These are phyloP conservation scores for Citrus australasica DNA, from an alignment of 345 rosid species.

Conservation along the genomic window DNA sequence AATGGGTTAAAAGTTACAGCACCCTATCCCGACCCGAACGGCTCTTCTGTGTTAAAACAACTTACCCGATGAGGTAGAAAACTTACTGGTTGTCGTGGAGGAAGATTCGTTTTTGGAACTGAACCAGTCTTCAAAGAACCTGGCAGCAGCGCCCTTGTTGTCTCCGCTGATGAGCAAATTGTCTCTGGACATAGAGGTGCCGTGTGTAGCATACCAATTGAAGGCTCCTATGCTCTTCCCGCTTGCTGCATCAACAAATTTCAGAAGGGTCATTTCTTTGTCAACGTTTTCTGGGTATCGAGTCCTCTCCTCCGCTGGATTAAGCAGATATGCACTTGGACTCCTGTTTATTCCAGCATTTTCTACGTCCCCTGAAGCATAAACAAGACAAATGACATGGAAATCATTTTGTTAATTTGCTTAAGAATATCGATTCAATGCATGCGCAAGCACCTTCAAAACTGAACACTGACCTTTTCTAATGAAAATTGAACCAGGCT, in stretches of 20 bases:
- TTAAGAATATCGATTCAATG: background rate
- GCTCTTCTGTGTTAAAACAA: no score
- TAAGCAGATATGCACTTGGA: slow-evolving; percentile 51
- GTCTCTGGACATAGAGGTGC: slow-evolving; percentile 60
- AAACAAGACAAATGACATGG: background rate
- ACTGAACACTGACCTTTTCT: slow-evolving; percentile 26
- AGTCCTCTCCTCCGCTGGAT: slow-evolving; percentile 49
- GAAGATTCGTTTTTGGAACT: slow-evolving; percentile 13
- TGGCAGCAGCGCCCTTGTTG: slow-evolving; percentile 65
- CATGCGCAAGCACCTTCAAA: background rate
- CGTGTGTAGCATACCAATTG: slow-evolving; percentile 61
- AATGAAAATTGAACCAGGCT: slow-evolving; percentile 42
- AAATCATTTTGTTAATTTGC: background rate
- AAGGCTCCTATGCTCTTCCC: slow-evolving; percentile 43
- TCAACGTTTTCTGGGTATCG: slow-evolving; percentile 39
- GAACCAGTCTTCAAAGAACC: slow-evolving; percentile 61
- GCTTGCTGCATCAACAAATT: slow-evolving; percentile 29
- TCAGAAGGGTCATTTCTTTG: slow-evolving; percentile 50
- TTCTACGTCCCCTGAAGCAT: slow-evolving; percentile 37
- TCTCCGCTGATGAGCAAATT: slow-evolving; percentile 58
- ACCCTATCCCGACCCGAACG: no score
- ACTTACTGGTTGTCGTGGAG: background rate
- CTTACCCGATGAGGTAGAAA: slow-evolving; percentile 6
- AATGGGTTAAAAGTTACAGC: no score
- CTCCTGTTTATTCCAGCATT: slow-evolving; percentile 55